Evolutionary conservation across 1,284 basidiomycete genomes (phyloP), one percentile per base, ranked within the genome.

Genomic region (Cryptococcus wingfieldii): DNA sequence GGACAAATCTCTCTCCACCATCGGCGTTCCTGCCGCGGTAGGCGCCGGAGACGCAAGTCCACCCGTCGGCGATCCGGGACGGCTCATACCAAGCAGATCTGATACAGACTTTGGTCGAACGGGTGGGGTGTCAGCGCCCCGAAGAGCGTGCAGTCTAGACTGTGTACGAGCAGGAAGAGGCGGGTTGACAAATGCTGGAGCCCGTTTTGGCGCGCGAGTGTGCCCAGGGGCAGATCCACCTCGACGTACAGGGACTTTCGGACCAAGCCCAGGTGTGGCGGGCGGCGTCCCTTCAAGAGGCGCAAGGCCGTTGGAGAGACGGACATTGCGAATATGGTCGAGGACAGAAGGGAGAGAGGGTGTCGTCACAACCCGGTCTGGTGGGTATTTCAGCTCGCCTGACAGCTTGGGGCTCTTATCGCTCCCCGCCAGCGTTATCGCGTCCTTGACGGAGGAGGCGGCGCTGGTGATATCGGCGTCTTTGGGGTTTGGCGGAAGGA

Each of bases 341-440:
- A 88, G 74, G 37, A 88, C 79, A 5, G 79, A 68, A 3, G 83
- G 77, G 19, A 89, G 74, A 3, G 84, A 85, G 1, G 81, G 79
- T 0, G 87, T 85, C n/a, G 77, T 78, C 39, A 83, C 72, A 16
- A 83, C 74, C 25, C 80, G 74, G 39, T 79, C 65, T 8, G 67
- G 66, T 12, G 58, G 53, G 25, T 60, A 59, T 1, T 38, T 23
- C 13, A 46, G 53, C 27, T 59, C 53, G 13, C 34, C 44, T n/a
- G 41, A 45, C 4, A 50, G 27, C 5, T 41, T 44, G 25, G 55
- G 53, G 19, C 52, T 57, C 27, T 45, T 37, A 31, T 54, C 58
- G 5, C 39, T 49, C 31, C 51, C 56, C 5, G 43, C 51, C 7
- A 54, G 42, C 4, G 48, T 54, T 13, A 44, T 38, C n/a, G 46